Evolutionary conservation across 768 basidiomycete species (phyloP).

Genomic region (Gyrodon lividus): DNA sequence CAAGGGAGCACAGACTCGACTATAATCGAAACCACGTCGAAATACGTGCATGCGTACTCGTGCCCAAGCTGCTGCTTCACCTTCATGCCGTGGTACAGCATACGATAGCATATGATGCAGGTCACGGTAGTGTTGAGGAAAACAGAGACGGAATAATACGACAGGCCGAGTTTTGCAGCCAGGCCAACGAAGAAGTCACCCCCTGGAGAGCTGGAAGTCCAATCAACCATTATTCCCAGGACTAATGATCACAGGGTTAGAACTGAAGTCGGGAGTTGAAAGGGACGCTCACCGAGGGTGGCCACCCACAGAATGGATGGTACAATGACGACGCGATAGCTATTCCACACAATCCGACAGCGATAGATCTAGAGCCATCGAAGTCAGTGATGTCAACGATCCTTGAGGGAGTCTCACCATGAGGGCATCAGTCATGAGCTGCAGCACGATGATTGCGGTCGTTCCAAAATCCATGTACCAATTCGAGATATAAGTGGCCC

Average conservation of each 20-base stretch:
- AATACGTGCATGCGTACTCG: background rate
- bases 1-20: background rate
- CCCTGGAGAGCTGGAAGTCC: background rate
- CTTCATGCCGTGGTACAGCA: background rate
- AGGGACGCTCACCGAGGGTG: constrained; percentile 30
- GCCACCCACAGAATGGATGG: constrained; percentile 22
- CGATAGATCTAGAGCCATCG: constrained; percentile 35
- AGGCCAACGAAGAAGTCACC: background rate
- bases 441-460: constrained; percentile 27
- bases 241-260: background rate
- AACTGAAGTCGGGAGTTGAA: background rate
- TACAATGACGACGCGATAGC: constrained; percentile 12
- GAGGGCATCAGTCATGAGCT: constrained; percentile 35
- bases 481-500: constrained; percentile 20
- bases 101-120: constrained; percentile 4
- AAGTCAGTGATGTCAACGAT: constrained; percentile 15
- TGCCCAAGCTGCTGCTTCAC: background rate
- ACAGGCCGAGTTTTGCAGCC: background rate
- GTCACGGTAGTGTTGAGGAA: constrained; percentile 1
- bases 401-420: constrained; percentile 28
- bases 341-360: constrained; percentile 35
- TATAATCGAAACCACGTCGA: background rate
- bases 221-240: background rate
- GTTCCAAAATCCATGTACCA: constrained; percentile 35
- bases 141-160: constrained; percentile 1